These are phyloP conservation scores for Phoenix roebelenii DNA, from an alignment of 176 grass and related monocot genomes.

Conservation along the genomic window DNA sequence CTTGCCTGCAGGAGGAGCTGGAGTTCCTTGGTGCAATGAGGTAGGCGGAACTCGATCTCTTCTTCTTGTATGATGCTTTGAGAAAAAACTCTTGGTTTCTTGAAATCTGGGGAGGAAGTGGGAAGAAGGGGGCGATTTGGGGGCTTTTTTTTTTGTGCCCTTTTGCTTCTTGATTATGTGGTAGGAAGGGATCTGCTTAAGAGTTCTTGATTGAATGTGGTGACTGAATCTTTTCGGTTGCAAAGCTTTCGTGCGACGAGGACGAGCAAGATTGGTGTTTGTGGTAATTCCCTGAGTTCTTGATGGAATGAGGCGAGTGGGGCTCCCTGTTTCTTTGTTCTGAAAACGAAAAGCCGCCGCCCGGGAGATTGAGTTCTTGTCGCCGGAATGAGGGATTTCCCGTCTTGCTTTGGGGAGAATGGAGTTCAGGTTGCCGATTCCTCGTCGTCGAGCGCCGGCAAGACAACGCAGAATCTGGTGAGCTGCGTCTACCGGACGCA, in stretches of 20 bases:
- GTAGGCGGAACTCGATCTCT: too few species aligned
- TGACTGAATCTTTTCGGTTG: background rate
- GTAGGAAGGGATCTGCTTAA: too few species aligned
- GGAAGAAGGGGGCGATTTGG: too few species aligned
- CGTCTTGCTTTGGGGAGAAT: constrained; percentile 9
- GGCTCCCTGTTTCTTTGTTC: background rate
- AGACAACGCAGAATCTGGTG: constrained; percentile 6
- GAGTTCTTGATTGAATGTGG: too few species aligned
- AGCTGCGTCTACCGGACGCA: constrained; percentile 1
- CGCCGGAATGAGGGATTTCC: constrained; percentile 13
- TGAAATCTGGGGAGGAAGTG: too few species aligned
- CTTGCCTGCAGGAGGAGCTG: too few species aligned
- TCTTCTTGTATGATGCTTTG: too few species aligned
- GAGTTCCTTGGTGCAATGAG: too few species aligned
- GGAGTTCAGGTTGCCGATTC: constrained; percentile 6
- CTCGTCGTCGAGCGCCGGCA: constrained; percentile 2
- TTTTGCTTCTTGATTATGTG: background rate
- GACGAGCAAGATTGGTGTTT: background rate
- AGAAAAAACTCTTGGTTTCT: too few species aligned
- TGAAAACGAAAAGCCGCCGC: too few species aligned
- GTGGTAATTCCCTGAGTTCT: background rate
- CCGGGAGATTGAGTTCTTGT: background rate
- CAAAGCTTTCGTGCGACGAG: background rate
- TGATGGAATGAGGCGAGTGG: background rate
- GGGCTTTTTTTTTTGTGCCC: too few species aligned